These are phyloP conservation scores for Cytospora paraplurivora DNA, from an alignment of 2,329 filamentous ascomycete species.

Conservation along the genomic window DNA sequence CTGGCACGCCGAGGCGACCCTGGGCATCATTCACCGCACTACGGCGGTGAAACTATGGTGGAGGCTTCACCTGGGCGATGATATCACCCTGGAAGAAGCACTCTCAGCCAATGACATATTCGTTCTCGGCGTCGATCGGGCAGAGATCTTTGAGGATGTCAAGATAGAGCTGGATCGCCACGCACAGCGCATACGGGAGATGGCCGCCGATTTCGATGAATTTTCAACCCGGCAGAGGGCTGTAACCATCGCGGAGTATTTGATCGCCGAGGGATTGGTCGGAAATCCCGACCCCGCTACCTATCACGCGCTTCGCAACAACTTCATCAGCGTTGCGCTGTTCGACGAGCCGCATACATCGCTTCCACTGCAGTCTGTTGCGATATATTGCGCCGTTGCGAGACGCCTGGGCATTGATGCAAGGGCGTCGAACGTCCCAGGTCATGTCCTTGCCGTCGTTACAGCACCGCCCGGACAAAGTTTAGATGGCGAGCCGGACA, in stretches of 20 bases:
- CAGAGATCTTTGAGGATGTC: conserved; percentile 50
- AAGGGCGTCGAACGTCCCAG: conserved; percentile 65
- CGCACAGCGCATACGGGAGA: conserved; percentile 44
- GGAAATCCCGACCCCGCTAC: conserved; percentile 41
- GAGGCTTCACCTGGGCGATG: conserved; percentile 48
- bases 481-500: conserved; percentile 35
- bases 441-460: conserved; percentile 67
- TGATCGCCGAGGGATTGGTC: conserved; percentile 55
- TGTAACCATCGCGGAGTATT: conserved; percentile 52
- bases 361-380: conserved; percentile 64
- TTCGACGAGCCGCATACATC: conserved; percentile 52
- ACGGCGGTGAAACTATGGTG: conserved; percentile 62
- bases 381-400: conserved; percentile 67
- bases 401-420: conserved; percentile 59
- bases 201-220: conserved; percentile 46
- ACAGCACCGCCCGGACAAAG: conserved; percentile 34
- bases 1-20: conserved; percentile 58
- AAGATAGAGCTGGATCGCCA: conserved; percentile 42
- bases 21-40: conserved; percentile 61
- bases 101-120: conserved; percentile 67
- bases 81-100: conserved; percentile 57
- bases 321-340: conserved; percentile 64
- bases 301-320: conserved; percentile 65
- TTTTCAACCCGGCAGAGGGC: conserved; percentile 54
- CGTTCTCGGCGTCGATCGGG: conserved; percentile 48